phyloP scores from a whole-genome alignment of 805 yeast species.

The Suhomyces prunicola region DNA sequence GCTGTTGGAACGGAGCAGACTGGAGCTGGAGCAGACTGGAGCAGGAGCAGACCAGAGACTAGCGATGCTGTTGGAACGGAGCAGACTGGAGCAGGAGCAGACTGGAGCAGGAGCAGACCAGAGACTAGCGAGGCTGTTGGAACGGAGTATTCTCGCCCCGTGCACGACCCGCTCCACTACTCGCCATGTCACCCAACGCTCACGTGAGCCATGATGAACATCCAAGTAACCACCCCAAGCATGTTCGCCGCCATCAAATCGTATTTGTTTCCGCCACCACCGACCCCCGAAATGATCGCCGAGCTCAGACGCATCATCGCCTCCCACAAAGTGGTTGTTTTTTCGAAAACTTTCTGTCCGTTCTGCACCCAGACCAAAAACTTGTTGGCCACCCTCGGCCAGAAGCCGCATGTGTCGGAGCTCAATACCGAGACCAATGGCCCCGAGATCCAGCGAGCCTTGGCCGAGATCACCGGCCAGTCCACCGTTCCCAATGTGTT shows the following conservation, averaged over 20 bases:
- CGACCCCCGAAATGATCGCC: slow-evolving; percentile 9
- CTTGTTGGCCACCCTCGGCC: slow-evolving; percentile 12
- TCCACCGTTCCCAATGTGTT: slow-evolving; percentile 37
- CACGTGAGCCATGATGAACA: neutral
- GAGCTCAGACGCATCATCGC: slow-evolving; percentile 9
- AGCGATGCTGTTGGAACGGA: too few relatives aligned
- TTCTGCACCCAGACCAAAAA: slow-evolving; percentile 42
- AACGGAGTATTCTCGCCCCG: too few relatives aligned
- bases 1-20: too few relatives aligned
- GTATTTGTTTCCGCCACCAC: slow-evolving; percentile 11
- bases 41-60: too few relatives aligned
- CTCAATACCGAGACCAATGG: slow-evolving; percentile 27
- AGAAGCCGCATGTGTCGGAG: slow-evolving; percentile 26
- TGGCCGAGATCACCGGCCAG: slow-evolving; percentile 32
- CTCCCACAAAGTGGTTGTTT: slow-evolving; percentile 18
- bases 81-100: too few relatives aligned
- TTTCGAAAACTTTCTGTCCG: slow-evolving; percentile 43
- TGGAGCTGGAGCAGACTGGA: too few relatives aligned
- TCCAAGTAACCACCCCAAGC: neutral
- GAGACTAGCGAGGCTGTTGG: too few relatives aligned
- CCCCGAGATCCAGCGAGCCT: slow-evolving; percentile 25
- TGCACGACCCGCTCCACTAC: too few relatives aligned
- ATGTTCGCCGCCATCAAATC: slow-evolving; percentile 10
- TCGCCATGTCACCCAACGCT: too few relatives aligned
- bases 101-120: too few relatives aligned